Base-by-base conservation (phyloP, 2,329 filamentous ascomycete species). In the Zasmidium cellare region DNA sequence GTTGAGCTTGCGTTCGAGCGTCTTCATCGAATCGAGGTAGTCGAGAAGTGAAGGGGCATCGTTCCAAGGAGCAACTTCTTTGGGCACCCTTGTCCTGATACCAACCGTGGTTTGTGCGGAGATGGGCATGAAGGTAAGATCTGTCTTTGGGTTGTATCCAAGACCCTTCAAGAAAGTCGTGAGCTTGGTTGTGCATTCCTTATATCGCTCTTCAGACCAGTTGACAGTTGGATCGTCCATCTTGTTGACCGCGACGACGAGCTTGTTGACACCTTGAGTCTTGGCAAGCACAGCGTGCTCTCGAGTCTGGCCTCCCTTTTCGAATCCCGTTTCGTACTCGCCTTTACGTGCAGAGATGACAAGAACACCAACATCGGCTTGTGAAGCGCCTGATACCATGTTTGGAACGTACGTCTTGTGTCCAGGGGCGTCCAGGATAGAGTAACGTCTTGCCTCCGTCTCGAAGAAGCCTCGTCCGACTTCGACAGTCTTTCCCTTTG, bases 251-350 rank as follows among this genome's bases (percentile, higher is more conserved):
- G 84, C 94, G 25, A 99, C 88, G 47, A 97, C 82, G 56, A 99
- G 84, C 79, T 97, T 97, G 83, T 96, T 96, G 59, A 99, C 94
- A 77, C 94, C 94, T 74, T 96, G 93, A 0, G 96, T 99, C 80
- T 97, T 96, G 67, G 96, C 96, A 72, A 99, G 83, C 82, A 99
- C 91, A 56, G 96, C 94, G 77, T 97, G 93, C 84, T 99, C 94
- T 73, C 94, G 86, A 54, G 94, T 99, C 77, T 99, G 94, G 38
- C 94, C 93, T 63, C 94, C 94, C 80, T 89, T 90, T 70, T 99
- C 94, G 74, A 99, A 99, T 51, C 94, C 94, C 31, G 94, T 97
- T 79, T 99, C 94, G 76, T 97, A 99, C 79, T 99, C 94, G 72
- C 94, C 94, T 82, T 97, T 97, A 71, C 94, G 89, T 45, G 94